Evolutionary conservation across 2,329 filamentous ascomycete species (phyloP), one percentile per base, ranked within the genome.

Genomic region (Calycina herbarum): DNA sequence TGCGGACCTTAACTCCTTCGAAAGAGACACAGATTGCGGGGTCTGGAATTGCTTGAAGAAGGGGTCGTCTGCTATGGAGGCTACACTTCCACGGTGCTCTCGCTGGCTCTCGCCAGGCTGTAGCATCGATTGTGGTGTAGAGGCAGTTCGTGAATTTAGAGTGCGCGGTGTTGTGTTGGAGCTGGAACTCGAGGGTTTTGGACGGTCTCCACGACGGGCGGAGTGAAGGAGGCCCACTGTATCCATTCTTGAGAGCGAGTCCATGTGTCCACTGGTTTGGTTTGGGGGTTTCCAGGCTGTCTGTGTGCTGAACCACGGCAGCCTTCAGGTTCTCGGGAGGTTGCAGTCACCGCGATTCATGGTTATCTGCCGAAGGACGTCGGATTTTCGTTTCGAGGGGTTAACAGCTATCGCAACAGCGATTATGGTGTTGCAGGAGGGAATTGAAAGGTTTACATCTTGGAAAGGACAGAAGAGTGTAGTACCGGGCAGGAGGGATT

Each of bases 61-160:
- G 35, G 82, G 82, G 69, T 85, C 83, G 79, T 86, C 82, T 73
- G 83, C 77, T 67, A 86, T 83, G 66, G 83, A 85, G 61, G 79
- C 75, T 68, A 85, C 77, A 20, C 83, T 86, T 70, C 82, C 81
- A 67, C 82, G 79, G 71, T 69, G 63, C 42, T 62, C 69, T 40
- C 76, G 75, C 61, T 64, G 64, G 58, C 69, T 62, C 54, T 69
- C 70, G 27, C 70, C 66, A 66, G 66, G 63, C 7, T 61, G 48
- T 54, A 54, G 24, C 48, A 54, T 54, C 20, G 20, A 54, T 24
- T 24, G 48, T 27, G 48, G 48, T 7, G 48, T 64, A 5, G 68
- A 60, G 24, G 63, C 31, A 33, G 67, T 61, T 62, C 54, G 65
- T 42, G 56, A 42, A 35, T 27, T 57, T 54, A 54, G 20, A 24